phyloP scores from a whole-genome alignment of 2,329 filamentous ascomycete genomes.

The Epichloe hybrida region DNA sequence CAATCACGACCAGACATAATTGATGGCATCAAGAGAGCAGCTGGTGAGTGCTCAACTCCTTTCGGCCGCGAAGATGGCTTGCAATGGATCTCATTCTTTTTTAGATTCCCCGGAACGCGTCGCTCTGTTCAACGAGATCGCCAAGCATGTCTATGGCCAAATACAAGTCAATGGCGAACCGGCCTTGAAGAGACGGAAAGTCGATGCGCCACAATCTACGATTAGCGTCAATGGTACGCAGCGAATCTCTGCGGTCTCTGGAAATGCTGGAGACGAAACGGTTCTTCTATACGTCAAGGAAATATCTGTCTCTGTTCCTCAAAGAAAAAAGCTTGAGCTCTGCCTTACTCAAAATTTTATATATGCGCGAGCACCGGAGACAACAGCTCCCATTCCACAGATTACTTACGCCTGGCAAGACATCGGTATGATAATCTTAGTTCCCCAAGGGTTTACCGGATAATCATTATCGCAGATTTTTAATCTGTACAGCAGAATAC shows the following conservation, averaged over 20 bases:
- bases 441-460: neutral
- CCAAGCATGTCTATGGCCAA: constrained; percentile 34
- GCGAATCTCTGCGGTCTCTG: neutral
- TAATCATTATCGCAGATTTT: neutral
- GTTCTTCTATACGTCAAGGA: constrained; percentile 49
- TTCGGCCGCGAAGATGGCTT: neutral
- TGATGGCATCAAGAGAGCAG: constrained; percentile 36
- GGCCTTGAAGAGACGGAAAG: constrained; percentile 37
- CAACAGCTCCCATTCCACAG: constrained; percentile 36
- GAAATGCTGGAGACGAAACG: constrained; percentile 32
- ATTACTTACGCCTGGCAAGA: constrained; percentile 47
- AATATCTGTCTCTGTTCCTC: constrained; percentile 52
- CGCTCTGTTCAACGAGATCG: constrained; percentile 43
- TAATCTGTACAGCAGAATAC: constrained; percentile 31
- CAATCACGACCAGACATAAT: constrained; percentile 43
- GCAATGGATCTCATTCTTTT: neutral
- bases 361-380: constrained; percentile 41
- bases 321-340: constrained; percentile 57
- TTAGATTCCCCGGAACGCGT: constrained; percentile 37
- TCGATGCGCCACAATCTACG: constrained; percentile 27
- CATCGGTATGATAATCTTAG: constrained; percentile 33
- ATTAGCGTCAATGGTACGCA: constrained; percentile 10
- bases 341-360: constrained; percentile 47
- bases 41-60: constrained; percentile 27
- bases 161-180: constrained; percentile 29